phyloP scores from a whole-genome alignment of 78 protist species.

The Dictyostelium discoideum region dicty_2.7 NC_007090.3:1451501-1452000 shows the following conservation, averaged over 20 bases:
- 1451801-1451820: neutral
- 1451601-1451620: too few species aligned
- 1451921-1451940: neutral
- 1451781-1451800: neutral
- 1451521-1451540: too few species aligned
- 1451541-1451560: neutral
- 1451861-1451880: neutral
- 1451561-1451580: neutral
- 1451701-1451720: neutral
- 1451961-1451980: too few species aligned
- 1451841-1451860: neutral
- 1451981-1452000: neutral
- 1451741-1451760: neutral
- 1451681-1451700: neutral
- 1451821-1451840: neutral
- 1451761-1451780: neutral
- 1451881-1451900: too few species aligned
- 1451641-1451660: too few species aligned
- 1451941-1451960: neutral
- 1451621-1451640: neutral
- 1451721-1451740: neutral
- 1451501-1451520: too few species aligned
- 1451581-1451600: too few species aligned
- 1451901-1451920: neutral
- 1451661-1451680: too few species aligned